These are phyloP conservation scores for Oryza nivara DNA, from an alignment of 176 grass and related monocot species.

Conservation along the genomic window DNA sequence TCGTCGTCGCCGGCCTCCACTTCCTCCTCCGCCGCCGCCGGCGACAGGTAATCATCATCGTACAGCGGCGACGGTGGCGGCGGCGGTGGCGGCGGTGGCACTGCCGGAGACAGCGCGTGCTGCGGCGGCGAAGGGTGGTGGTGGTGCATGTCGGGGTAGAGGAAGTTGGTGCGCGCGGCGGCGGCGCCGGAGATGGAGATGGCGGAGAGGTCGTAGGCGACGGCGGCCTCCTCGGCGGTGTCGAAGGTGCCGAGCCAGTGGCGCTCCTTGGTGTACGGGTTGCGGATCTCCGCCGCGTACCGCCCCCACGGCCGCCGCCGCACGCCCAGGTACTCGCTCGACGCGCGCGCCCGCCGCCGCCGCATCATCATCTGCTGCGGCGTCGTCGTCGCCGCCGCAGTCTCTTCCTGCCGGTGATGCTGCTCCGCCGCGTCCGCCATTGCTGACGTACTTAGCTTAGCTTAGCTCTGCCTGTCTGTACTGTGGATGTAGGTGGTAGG, in stretches of 20 bases:
- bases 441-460: not conserved
- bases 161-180: constrained; percentile 68
- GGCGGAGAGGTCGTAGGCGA: constrained; percentile 71
- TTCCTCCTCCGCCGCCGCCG: not conserved
- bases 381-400: not conserved
- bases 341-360: constrained; percentile 57
- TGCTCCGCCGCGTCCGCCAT: not conserved
- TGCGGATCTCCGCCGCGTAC: constrained; percentile 73
- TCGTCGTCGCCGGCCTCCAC: constrained; percentile 42
- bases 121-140: not conserved
- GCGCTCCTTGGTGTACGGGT: constrained; percentile 81
- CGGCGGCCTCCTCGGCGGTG: constrained; percentile 68
- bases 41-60: not conserved
- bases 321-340: constrained; percentile 77
- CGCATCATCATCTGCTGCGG: not conserved
- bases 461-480: not conserved
- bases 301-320: constrained; percentile 69
- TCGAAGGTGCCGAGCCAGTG: constrained; percentile 80
- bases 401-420: not conserved
- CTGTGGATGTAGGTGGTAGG: not conserved
- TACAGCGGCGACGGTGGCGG: constrained; percentile 1
- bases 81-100: not conserved
- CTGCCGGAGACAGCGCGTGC: not conserved
- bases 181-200: constrained; percentile 61
- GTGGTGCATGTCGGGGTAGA: constrained; percentile 42